These are phyloP conservation scores for Aegle marmelos DNA, from an alignment of 345 rosid genomes.

Conservation along the genomic window DNA sequence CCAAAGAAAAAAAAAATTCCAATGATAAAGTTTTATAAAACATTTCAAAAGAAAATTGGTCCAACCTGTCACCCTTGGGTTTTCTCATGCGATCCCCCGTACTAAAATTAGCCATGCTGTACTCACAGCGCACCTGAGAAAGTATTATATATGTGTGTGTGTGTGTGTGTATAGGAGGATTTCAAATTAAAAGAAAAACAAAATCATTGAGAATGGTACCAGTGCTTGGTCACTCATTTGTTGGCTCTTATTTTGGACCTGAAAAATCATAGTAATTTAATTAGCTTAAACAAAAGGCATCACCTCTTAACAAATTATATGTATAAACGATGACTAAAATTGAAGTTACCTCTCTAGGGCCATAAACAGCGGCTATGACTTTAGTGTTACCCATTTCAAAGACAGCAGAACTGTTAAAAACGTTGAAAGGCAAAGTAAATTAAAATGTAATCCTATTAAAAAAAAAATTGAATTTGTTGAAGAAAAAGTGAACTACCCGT, in stretches of 20 bases:
- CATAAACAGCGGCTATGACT: conserved; percentile 95
- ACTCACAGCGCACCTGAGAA: conserved; percentile 78
- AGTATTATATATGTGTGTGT: background rate
- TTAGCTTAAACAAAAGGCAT: background rate
- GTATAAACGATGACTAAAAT: background rate
- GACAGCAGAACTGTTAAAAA: conserved; percentile 61
- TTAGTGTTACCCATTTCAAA: conserved; percentile 97
- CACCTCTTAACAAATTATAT: background rate
- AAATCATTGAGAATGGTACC: conserved; percentile 33
- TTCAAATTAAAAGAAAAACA: background rate
- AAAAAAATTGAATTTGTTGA: background rate
- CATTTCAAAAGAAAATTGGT: background rate
- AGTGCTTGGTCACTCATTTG: conserved; percentile 67
- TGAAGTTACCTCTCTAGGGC: conserved; percentile 79
- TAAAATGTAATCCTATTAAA: background rate
- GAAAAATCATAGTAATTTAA: conserved; percentile 16
- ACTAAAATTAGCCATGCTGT: conserved; percentile 95
- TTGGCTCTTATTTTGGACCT: conserved; percentile 82
- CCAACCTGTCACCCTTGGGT: conserved; percentile 81
- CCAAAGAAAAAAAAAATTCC: background rate
- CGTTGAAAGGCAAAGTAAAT: background rate
- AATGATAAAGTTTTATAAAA: background rate
- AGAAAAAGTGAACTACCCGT: conserved; percentile 46
- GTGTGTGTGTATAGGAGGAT: background rate
- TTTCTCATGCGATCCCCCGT: conserved; percentile 87